Evolutionary conservation across 495 filamentous ascomycete species (phyloP).

Genomic region (Lichina pygmaea): DNA sequence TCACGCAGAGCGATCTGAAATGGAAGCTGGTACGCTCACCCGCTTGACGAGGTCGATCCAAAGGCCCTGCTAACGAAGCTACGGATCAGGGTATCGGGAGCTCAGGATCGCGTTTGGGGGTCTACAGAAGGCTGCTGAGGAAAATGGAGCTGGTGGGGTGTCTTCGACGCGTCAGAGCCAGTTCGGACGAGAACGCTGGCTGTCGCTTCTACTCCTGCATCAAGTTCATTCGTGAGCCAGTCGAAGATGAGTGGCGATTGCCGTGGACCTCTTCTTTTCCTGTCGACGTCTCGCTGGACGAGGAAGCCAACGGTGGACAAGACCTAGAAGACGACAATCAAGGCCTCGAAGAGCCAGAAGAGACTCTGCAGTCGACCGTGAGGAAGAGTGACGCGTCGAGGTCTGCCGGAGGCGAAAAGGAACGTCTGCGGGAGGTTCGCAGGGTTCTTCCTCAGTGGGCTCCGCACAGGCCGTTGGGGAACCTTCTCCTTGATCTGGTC

Average conservation of each 20-base stretch:
- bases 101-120: slow-evolving; percentile 13
- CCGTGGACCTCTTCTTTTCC: background rate
- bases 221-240: slow-evolving; percentile 49
- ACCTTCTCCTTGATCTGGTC: slow-evolving; percentile 26
- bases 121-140: slow-evolving; percentile 37
- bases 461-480: slow-evolving; percentile 21
- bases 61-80: slow-evolving; percentile 10
- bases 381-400: background rate
- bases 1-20: slow-evolving; percentile 34
- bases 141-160: slow-evolving; percentile 43
- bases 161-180: slow-evolving; percentile 38
- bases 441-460: slow-evolving; percentile 24
- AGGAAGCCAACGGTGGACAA: background rate
- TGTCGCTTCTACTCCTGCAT: slow-evolving; percentile 27
- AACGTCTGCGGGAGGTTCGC: slow-evolving; percentile 12
- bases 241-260: slow-evolving; percentile 27
- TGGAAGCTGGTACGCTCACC: slow-evolving; percentile 20
- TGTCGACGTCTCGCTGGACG: background rate
- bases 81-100: slow-evolving; percentile 16
- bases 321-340: background rate
- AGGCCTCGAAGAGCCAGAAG: slow-evolving; percentile 4
- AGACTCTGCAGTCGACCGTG: slow-evolving; percentile 3
- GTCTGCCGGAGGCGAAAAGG: slow-evolving; percentile 7
- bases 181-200: slow-evolving; percentile 15
- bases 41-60: slow-evolving; percentile 14